phyloP scores from a whole-genome alignment of 2,329 filamentous ascomycete species.

The Zasmidium angulare region DNA sequence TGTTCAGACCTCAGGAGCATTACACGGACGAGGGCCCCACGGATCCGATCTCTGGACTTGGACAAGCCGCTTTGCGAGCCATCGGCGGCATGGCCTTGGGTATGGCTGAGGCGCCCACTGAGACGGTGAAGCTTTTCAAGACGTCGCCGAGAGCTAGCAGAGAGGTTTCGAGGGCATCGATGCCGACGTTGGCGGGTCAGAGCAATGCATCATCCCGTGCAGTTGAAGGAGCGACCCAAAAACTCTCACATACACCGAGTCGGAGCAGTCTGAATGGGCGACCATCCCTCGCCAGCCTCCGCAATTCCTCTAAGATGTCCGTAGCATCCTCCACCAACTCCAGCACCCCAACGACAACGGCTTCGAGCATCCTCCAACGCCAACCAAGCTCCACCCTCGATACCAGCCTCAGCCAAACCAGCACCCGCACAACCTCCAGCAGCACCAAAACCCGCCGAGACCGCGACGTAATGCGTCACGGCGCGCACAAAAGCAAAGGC shows the following conservation, averaged over 20 bases:
- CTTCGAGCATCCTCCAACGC: no score
- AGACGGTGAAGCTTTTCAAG: constrained; percentile 50
- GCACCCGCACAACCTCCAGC: no score
- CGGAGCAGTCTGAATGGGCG: not conserved
- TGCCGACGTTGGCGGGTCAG: not conserved
- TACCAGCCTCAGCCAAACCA: no score
- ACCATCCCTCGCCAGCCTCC: no score
- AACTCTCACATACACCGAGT: not conserved
- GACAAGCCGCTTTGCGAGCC: constrained; percentile 72
- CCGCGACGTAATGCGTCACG: not conserved
- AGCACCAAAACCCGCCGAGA: not conserved
- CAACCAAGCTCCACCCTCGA: no score
- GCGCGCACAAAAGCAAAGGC: constrained; percentile 23
- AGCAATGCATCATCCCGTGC: not conserved
- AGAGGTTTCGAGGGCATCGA: not conserved
- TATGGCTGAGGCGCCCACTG: constrained; percentile 66
- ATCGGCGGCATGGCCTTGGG: constrained; percentile 76
- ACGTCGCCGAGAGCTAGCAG: not conserved
- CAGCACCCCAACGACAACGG: no score
- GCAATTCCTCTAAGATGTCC: no score
- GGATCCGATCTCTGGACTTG: constrained; percentile 75
- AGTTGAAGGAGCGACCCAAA: not conserved
- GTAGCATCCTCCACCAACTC: no score
- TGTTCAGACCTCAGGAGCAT: constrained; percentile 63
- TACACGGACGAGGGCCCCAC: constrained; percentile 72